Conservation (phyloP, 805 yeast species). For the Candida multigemmis region DNA sequence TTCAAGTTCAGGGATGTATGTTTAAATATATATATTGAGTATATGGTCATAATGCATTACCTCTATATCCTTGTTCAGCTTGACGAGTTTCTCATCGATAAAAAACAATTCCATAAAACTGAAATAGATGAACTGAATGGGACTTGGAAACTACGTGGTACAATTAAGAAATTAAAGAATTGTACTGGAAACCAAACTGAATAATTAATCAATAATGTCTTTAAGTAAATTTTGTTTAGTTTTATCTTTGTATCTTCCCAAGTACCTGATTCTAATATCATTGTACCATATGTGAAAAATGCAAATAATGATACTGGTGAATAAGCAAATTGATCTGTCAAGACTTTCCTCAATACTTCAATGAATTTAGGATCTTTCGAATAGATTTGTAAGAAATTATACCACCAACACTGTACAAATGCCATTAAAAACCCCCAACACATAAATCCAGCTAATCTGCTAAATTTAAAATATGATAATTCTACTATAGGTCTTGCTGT, state of each 20-base stretch:
- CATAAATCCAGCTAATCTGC: constrained; percentile 70
- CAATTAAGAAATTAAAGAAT: constrained; percentile 59
- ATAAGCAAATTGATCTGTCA: constrained; percentile 83
- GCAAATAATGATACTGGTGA: constrained; percentile 78
- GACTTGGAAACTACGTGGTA: constrained; percentile 72
- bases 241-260: constrained; percentile 55
- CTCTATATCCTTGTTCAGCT: background rate
- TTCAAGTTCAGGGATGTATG: constrained; percentile 20
- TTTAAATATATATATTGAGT: constrained; percentile 6
- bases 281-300: constrained; percentile 79
- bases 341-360: constrained; percentile 75
- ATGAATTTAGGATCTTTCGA: constrained; percentile 76
- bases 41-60: background rate
- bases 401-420: constrained; percentile 84
- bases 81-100: constrained; percentile 61
- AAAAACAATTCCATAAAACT: constrained; percentile 89
- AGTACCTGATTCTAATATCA: constrained; percentile 69
- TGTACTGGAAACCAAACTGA: constrained; percentile 82
- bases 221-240: constrained; percentile 55
- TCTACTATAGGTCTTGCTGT: constrained; percentile 7
- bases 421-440: constrained; percentile 83
- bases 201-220: constrained; percentile 59
- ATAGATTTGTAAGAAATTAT: constrained; percentile 72
- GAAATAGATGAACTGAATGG: constrained; percentile 85
- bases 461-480: constrained; percentile 47